Base-by-base conservation (phyloP, 768 basidiomycete species). In the Boletus rex-veris region DNA sequence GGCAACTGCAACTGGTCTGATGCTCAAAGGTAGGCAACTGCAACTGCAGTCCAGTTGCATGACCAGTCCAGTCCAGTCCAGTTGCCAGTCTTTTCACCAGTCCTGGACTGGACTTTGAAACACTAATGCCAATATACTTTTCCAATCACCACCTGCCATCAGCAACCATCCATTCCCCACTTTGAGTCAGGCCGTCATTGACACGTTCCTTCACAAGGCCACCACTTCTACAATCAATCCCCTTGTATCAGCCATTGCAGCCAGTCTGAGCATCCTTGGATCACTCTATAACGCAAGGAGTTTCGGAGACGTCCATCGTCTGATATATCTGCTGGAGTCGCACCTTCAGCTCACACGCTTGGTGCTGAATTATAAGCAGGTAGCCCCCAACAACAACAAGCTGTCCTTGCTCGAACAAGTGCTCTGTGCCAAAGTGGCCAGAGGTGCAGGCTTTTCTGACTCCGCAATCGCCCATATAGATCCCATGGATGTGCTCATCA, bases 221-320 rank as follows among this genome's bases (percentile, higher is more conserved):
- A 85, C 88, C 7, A 83, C 84, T 2, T 86, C 90, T 0, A 87
- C 88, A 1, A 86, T 95, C 58, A 85, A 83, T 53, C 93, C 94
- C 0, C 74, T 96, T 28, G 78, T 94, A 45, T 80, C 86, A 0
- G 77, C 83, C 31, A 77, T 96, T 53, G 80, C 83, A 14, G 75
- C 81, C 1, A 86, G 84, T 12, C 75, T 76, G 9, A 78, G 80
- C 19, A 73, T 88, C 42, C 73, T 90, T 26, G 70, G 74, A 37
- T 77, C 79, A 38, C 73, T 95, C 19, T 82, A 85, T 59, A 70
- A 74, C 7, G 75, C 86, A 3, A 78, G 88, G 36, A 80, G 89
- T 21, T 81, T 78, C 55, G 81, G 83, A 12, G 92, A 95, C 60
- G 83, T 84, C 1, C 73, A 82, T 18, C 76, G 84, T 16, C 68